phyloP scores from a whole-genome alignment of 179 eudicot species.

The Carnegiea gigantea region DNA sequence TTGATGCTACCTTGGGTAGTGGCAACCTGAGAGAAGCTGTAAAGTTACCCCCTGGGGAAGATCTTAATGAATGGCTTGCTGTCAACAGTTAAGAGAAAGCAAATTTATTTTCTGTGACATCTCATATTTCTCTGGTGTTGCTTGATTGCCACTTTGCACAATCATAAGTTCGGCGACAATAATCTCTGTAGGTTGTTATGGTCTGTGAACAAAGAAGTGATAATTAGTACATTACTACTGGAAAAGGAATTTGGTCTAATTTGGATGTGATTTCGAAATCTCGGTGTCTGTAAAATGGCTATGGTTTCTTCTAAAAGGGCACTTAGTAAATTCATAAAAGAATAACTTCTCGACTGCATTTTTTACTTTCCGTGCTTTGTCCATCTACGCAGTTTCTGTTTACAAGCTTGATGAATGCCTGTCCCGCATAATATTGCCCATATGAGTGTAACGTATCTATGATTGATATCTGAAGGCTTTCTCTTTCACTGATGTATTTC shows the following conservation, averaged over 20 bases:
- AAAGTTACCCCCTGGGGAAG: constrained; percentile 68
- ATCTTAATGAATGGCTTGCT: constrained; percentile 67
- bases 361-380: neutral
- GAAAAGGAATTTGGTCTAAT: neutral
- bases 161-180: neutral
- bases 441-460: neutral
- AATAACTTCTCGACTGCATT: neutral
- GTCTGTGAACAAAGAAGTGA: too few relatives aligned
- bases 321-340: neutral
- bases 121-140: neutral
- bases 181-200: too few relatives aligned
- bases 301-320: neutral
- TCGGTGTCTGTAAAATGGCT: neutral
- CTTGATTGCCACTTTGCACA: neutral
- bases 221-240: too few relatives aligned
- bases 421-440: neutral
- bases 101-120: neutral
- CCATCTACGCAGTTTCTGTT: neutral
- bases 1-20: constrained; percentile 66
- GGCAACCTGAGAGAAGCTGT: constrained; percentile 73
- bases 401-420: neutral
- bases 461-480: neutral
- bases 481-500: constrained; percentile 6
- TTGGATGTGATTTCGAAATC: neutral
- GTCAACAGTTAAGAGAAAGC: constrained; percentile 53